These are phyloP conservation scores for Usnea hakonensis DNA, from an alignment of 495 filamentous ascomycete species.

Conservation along the genomic window DNA sequence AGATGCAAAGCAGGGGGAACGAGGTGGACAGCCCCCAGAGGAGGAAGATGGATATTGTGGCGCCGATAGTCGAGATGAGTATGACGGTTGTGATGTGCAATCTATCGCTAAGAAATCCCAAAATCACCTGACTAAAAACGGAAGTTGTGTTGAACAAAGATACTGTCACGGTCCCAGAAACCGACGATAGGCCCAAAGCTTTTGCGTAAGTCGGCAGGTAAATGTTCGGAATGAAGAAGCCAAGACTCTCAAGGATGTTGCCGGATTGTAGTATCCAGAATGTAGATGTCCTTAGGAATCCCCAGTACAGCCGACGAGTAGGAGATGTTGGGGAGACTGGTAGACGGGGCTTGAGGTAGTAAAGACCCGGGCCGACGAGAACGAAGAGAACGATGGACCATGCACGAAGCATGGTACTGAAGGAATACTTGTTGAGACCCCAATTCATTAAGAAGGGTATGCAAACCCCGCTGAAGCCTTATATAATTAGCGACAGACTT, in stretches of 20 bases:
- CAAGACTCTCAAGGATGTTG: constrained; percentile 54
- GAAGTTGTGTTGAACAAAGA: constrained; percentile 51
- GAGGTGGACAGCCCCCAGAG: constrained; percentile 57
- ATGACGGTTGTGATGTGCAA: constrained; percentile 54
- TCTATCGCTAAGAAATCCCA: constrained; percentile 54
- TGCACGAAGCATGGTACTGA: constrained; percentile 45
- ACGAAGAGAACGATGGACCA: constrained; percentile 47
- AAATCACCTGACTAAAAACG: constrained; percentile 48
- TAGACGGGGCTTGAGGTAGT: constrained; percentile 51
- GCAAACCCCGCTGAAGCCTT: constrained; percentile 39
- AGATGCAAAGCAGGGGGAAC: constrained; percentile 52
- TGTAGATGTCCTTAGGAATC: constrained; percentile 40
- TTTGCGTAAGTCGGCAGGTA: constrained; percentile 56
- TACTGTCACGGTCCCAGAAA: constrained; percentile 44
- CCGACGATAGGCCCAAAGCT: constrained; percentile 37
- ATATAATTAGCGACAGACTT: constrained; percentile 13
- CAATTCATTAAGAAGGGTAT: constrained; percentile 48
- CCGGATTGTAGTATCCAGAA: constrained; percentile 51
- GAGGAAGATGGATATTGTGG: constrained; percentile 52
- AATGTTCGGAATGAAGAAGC: constrained; percentile 59
- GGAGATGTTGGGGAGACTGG: constrained; percentile 34
- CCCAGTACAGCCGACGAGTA: constrained; percentile 36
- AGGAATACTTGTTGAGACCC: constrained; percentile 47
- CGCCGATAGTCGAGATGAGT: constrained; percentile 49
- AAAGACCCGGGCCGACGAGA: constrained; percentile 44